Base-by-base conservation (phyloP, 345 rosid genomes). In the Carallia brachiata region DNA sequence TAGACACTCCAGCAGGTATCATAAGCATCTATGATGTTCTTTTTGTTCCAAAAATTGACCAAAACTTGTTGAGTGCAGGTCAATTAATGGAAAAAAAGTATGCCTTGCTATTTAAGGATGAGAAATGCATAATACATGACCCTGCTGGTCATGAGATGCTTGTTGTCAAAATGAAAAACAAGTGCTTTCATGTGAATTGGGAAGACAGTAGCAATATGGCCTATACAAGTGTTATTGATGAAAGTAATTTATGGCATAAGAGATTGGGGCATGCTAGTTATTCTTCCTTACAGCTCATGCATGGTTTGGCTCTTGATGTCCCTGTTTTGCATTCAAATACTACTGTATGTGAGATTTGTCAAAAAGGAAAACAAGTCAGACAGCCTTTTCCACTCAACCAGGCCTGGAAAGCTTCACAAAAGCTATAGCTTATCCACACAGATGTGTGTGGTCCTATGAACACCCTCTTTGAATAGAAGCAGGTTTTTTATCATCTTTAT, bases 361-460 rank as follows among this genome's bases (percentile, higher is more conserved):
- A 40, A 7, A 7, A 62, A 3, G 68, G 77, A 3, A 74, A 74
- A n/a, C 36, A 60, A 6, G 7, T 6, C 18, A 61, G 53, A 30
- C 17, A 1, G 16, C 63, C 50, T 23, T 74, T 62, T 47, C 27
- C 32, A 57, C 15, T 23, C 30, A 34, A 3, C 3, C 10, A 36
- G 40, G 30, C 36, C 1, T 69, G 27, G 39, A 69, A 70, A 57
- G 74, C 69, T 2, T 1, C 7, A 1, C 6, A 64, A 47, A 40
- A 19, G 23, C 65, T 75, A 8, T 36, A 63, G 8, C 44, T 69
- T 3, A 31, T 57, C 4, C 74, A 69, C 48, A 7, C 54, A 7
- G 53, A 75, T 32, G 32, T 57, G 64, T 2, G 58, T 59, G 62
- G 66, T 39, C 10, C 73, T 16, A 52, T 53, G 56, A 50, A 19